A percentile compares a stretch with the other conserved stretches of the same genome.
phyloP scores from a whole-genome alignment of 2,329 filamentous ascomycete genomes.

The Venturia pyrina region DNA sequence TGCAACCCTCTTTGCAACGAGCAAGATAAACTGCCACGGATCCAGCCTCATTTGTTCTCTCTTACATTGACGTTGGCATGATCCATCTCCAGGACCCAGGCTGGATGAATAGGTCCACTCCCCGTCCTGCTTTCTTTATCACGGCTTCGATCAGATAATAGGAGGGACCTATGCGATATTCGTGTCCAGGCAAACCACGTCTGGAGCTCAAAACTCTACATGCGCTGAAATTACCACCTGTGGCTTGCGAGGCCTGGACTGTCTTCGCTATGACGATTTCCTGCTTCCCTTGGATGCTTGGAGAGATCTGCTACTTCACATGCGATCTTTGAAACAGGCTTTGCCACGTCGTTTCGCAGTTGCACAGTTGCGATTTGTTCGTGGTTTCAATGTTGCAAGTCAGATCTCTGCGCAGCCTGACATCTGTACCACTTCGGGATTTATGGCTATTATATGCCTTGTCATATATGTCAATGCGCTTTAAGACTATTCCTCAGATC shows the following conservation, averaged over 20 bases:
- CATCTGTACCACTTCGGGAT: not conserved
- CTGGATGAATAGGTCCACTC: not conserved
- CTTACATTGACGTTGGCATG: not conserved
- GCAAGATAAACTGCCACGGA: not conserved
- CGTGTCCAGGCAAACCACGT: not conserved
- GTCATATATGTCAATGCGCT: not conserved
- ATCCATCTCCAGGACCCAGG: not conserved
- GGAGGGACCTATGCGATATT: not conserved
- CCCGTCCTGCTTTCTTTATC: not conserved
- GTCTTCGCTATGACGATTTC: not conserved
- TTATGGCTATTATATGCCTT: not conserved
- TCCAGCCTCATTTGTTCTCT: not conserved
- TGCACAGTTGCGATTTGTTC: not conserved
- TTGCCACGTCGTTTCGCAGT: not conserved
- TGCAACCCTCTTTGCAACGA: not conserved
- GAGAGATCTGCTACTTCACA: not conserved
- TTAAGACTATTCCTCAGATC: not conserved
- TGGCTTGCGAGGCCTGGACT: not conserved
- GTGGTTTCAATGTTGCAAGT: not conserved
- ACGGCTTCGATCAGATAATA: not conserved
- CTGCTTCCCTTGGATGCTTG: not conserved
- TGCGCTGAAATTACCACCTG: not conserved
- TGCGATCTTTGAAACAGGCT: not conserved
- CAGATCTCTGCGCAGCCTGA: not conserved
- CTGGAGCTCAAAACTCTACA: not conserved